Evolutionary conservation across 1,139 yeast species (phyloP).

Genomic region (Candida frijolesensis): DNA sequence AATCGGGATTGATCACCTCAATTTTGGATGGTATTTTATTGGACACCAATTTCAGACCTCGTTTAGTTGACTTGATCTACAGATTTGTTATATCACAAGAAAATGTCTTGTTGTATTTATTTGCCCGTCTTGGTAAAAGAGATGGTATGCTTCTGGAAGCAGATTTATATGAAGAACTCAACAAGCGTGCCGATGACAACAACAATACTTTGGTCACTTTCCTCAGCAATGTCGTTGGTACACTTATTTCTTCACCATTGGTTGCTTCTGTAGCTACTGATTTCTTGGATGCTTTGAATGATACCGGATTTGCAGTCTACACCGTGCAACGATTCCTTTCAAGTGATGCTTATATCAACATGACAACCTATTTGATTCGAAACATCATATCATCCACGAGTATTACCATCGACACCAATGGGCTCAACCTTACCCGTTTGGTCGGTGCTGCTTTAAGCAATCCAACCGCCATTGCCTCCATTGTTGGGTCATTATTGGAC

Average conservation of each 20-base stretch:
- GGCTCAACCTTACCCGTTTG: constrained; percentile 31
- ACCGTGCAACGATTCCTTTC: constrained; percentile 39
- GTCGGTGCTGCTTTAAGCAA: constrained; percentile 27
- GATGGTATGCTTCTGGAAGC: constrained; percentile 9
- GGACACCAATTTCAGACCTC: constrained; percentile 38
- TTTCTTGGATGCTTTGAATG: constrained; percentile 40
- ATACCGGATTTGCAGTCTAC: constrained; percentile 46
- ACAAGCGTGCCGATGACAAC: constrained; percentile 23
- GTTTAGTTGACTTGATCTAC: constrained; percentile 36
- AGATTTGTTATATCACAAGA: constrained; percentile 35
- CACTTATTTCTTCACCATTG: constrained; percentile 32
- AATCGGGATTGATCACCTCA: constrained; percentile 40
- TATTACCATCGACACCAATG: constrained; percentile 22
- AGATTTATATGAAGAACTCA: constrained; percentile 13
- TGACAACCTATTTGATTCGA: constrained; percentile 33
- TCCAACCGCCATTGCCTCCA: constrained; percentile 25
- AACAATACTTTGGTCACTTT: constrained; percentile 31
- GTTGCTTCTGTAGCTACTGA: constrained; percentile 30
- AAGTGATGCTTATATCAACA: constrained; percentile 37
- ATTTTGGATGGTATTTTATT: constrained; percentile 39
- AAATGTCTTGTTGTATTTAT: constrained; percentile 26
- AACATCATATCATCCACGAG: constrained; percentile 32
- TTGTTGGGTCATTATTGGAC: constrained; percentile 28
- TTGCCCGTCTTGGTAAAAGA: constrained; percentile 26
- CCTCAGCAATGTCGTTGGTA: constrained; percentile 31